These are phyloP conservation scores for Paramecium biaurelia DNA, from an alignment of 73 alveolate species.

Conservation along the genomic window DNA sequence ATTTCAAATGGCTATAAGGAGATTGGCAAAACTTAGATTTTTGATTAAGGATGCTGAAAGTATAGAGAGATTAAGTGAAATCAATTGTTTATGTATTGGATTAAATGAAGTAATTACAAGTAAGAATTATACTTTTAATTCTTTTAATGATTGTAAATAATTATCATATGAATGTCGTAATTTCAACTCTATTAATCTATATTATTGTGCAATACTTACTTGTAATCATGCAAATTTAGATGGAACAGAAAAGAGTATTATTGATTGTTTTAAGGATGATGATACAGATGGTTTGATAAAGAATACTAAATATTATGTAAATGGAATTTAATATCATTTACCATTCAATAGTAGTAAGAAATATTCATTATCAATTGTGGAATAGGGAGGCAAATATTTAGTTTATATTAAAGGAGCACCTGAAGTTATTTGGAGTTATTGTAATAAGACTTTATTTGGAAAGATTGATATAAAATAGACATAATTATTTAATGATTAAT, in stretches of 20 bases:
- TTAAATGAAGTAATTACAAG: conserved; percentile 32
- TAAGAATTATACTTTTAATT: background rate
- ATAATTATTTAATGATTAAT: background rate
- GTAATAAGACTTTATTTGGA: background rate
- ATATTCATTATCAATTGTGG: conserved; percentile 26
- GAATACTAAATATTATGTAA: background rate
- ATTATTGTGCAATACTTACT: conserved; percentile 8
- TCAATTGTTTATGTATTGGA: conserved; percentile 46
- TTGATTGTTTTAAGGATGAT: background rate
- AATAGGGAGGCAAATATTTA: background rate
- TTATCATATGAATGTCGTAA: background rate
- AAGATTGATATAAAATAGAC: background rate
- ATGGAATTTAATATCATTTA: background rate
- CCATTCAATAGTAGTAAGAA: conserved; percentile 29
- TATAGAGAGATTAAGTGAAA: conserved; percentile 41
- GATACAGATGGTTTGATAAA: background rate
- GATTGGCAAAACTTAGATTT: conserved; percentile 2
- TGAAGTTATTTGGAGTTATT: conserved; percentile 46
- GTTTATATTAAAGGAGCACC: conserved; percentile 62
- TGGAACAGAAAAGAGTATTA: conserved; percentile 15
- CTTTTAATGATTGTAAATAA: background rate
- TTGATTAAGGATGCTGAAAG: background rate
- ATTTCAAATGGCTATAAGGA: conserved; percentile 35
- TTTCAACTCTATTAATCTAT: background rate
- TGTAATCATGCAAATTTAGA: background rate